These are phyloP conservation scores for Collybiopsis confluens DNA, from an alignment of 768 basidiomycete genomes.

Conservation along the genomic window DNA sequence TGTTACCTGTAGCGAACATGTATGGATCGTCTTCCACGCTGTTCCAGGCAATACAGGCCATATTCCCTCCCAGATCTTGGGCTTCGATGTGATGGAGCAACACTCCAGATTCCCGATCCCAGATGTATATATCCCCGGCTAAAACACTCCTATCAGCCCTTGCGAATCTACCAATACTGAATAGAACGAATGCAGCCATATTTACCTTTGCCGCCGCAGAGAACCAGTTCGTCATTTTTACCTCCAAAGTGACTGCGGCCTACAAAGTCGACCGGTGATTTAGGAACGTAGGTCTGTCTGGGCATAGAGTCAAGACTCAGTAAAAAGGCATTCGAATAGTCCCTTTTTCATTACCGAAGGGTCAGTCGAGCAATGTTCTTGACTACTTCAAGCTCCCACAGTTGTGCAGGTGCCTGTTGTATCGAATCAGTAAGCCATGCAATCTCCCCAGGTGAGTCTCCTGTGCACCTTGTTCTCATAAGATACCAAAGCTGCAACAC, in stretches of 20 bases:
- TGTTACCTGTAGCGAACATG: slow-evolving; percentile 75
- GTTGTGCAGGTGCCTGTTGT: slow-evolving; percentile 44
- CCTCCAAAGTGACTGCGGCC: slow-evolving; percentile 84
- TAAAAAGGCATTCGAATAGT: not conserved
- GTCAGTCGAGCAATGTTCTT: slow-evolving; percentile 23
- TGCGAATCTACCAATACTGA: no score
- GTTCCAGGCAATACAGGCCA: slow-evolving; percentile 83
- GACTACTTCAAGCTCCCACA: slow-evolving; percentile 48
- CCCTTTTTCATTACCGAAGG: not conserved
- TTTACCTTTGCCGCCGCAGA: slow-evolving; percentile 72
- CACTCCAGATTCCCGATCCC: slow-evolving; percentile 78
- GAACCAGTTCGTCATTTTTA: slow-evolving; percentile 72
- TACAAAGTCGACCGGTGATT: slow-evolving; percentile 66
- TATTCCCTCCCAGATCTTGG: slow-evolving; percentile 58
- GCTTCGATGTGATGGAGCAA: slow-evolving; percentile 67
- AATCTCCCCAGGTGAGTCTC: not conserved
- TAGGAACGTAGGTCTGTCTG: slow-evolving; percentile 72
- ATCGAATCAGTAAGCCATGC: not conserved
- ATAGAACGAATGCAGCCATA: no score
- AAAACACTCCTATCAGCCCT: not conserved
- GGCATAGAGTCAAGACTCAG: not conserved
- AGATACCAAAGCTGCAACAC: slow-evolving; percentile 63
- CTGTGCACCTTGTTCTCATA: slow-evolving; percentile 64
- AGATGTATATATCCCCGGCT: slow-evolving; percentile 83
- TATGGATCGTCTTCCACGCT: slow-evolving; percentile 57